Evolutionary conservation across 345 rosid species (phyloP).

Genomic region (Leavenworthia alabamica): DNA sequence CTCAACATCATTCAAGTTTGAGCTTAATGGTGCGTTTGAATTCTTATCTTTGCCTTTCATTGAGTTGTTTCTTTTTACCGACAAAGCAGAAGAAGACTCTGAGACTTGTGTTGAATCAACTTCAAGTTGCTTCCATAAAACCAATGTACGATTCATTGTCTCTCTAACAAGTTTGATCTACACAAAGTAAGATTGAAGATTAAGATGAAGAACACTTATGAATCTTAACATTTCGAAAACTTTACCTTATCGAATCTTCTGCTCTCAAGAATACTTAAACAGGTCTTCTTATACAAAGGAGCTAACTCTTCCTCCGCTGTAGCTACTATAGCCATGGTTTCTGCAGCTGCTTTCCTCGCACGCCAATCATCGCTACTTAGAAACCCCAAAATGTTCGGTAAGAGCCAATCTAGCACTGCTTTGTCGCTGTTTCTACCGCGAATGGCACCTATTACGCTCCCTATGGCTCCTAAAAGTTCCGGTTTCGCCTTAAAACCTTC

Average conservation of each 20-base stretch:
- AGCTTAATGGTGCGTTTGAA: constrained; percentile 10
- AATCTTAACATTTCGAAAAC: neutral
- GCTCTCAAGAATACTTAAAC: constrained; percentile 46
- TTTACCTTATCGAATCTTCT: constrained; percentile 81
- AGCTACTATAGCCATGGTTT: constrained; percentile 67
- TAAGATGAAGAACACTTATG: neutral
- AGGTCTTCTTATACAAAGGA: constrained; percentile 40
- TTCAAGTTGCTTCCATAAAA: constrained; percentile 67
- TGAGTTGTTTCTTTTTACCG: constrained; percentile 18
- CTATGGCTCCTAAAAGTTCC: constrained; percentile 54
- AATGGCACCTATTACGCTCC: constrained; percentile 54
- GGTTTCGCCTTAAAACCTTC: constrained; percentile 80
- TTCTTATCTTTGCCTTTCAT: constrained; percentile 33
- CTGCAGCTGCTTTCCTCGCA: constrained; percentile 85
- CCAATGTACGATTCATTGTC: constrained; percentile 71
- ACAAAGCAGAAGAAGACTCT: constrained; percentile 9
- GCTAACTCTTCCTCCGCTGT: constrained; percentile 53
- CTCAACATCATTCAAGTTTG: constrained; percentile 3
- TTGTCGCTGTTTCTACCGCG: constrained; percentile 44
- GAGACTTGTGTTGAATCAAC: constrained; percentile 40
- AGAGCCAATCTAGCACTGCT: constrained; percentile 54
- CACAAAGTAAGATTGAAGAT: constrained; percentile 1
- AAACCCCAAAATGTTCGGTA: constrained; percentile 55
- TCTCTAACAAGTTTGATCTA: constrained; percentile 87
- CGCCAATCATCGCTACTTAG: constrained; percentile 77